Percentiles rank a stretch among this genome's conserved stretches.
Conservation (phyloP, 2,329 filamentous ascomycete genomes). For the Penicillium concentricum region DNA sequence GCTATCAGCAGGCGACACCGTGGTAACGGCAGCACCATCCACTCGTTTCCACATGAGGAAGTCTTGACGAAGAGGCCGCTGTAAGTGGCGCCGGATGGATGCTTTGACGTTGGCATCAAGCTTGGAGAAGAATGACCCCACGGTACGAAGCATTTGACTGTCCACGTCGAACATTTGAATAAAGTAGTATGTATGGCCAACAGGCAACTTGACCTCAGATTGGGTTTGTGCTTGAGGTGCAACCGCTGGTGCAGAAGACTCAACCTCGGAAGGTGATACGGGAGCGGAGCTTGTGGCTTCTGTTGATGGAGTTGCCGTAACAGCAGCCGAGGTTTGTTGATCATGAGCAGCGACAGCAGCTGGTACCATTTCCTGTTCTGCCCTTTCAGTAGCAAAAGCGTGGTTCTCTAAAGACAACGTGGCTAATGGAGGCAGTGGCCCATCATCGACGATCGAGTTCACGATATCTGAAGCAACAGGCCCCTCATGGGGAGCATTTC, state of each 20-base stretch:
- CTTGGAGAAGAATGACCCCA: conserved; percentile 45
- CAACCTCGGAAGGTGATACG: conserved; percentile 11
- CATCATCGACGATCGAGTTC: background rate
- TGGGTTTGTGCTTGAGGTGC: conserved; percentile 9
- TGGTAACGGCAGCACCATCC: conserved; percentile 36
- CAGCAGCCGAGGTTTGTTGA: conserved; percentile 23
- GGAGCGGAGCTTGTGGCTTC: conserved; percentile 10
- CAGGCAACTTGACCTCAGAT: conserved; percentile 25
- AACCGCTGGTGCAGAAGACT: conserved; percentile 7
- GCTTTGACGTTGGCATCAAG: conserved; percentile 41
- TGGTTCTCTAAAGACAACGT: conserved; percentile 15
- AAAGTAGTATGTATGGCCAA: conserved; percentile 47
- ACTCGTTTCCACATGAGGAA: conserved; percentile 48
- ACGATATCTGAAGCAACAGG: background rate
- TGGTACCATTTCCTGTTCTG: conserved; percentile 29
- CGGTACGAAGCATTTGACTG: conserved; percentile 41
- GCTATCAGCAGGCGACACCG: conserved; percentile 34
- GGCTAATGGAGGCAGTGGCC: background rate
- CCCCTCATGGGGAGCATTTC: conserved; percentile 6
- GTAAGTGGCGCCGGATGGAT: conserved; percentile 40
- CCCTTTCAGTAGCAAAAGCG: conserved; percentile 16
- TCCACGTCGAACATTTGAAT: conserved; percentile 55
- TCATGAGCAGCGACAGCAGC: conserved; percentile 33
- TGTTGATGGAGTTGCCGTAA: background rate
- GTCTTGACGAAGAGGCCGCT: conserved; percentile 38